Base-by-base conservation (phyloP, 2,329 filamentous ascomycete genomes). In the Alternaria triticina region DNA sequence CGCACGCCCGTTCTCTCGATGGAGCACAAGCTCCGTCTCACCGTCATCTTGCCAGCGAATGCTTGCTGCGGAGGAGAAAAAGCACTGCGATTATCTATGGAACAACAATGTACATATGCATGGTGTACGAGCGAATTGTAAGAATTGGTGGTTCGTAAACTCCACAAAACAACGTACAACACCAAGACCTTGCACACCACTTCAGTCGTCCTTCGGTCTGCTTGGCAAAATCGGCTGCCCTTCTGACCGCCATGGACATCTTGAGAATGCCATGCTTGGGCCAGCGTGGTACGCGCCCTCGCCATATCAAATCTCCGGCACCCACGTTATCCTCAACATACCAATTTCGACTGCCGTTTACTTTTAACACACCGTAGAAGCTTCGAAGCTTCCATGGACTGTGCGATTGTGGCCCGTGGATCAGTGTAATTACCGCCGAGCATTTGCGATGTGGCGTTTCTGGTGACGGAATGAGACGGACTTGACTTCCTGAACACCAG, bases 401-500 rank as follows among this genome's bases (percentile, higher is more conserved):
- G 49, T 12, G 13, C 23, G 30, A 33, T 15, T 12, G 49, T 23
- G 12, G 22, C 15, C 0, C 12, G 49, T 17, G 11, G 55, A 15
- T n/a, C 28, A 33, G 10, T 17, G 20, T 28, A 22, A 50, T 45
- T 49, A 60, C 46, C 33, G 33, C 20, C 27, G 51, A 60, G 20
- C 11, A n/a, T 44, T 43, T 20, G 45, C 36, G 8, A 55, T 44
- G 20, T 23, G 51, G n/a, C 23, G 25, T 17, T 17, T 22, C 22
- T 60, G 51, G 33, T 60, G 58, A 20, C 30, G 40, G 33, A 50
- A 55, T 8, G 54, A 50, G n/a, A 55, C 22, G 17, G 33, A 57
- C 11, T 43, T 40, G 20, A 62, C 59, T 30, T 55, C 36, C 49
- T 54, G 52, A 12, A 64, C n/a, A 55, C 30, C 20, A 25, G 54